Conservation (phyloP, 257 asterid genomes). For the Anisodus tanguticus region DNA sequence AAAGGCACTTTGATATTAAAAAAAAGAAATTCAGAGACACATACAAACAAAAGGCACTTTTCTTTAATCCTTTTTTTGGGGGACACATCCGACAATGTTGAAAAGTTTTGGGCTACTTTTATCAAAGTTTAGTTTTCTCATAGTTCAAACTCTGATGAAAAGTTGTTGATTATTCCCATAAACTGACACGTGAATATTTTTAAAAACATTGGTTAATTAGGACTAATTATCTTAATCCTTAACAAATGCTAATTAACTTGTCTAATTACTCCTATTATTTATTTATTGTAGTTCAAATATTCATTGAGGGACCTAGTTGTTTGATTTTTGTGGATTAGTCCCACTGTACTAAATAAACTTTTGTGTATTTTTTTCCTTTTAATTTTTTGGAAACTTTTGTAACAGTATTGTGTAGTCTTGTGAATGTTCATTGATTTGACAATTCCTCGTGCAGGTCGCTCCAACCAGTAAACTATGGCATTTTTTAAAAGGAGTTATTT, state of each 20-base stretch:
- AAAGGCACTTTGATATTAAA: neutral
- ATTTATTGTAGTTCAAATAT: neutral
- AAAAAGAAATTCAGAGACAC: neutral
- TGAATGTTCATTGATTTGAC: slow-evolving; percentile 30
- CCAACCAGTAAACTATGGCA: neutral
- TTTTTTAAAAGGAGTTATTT: neutral
- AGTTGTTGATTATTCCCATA: slow-evolving; percentile 43
- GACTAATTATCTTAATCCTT: slow-evolving; percentile 26
- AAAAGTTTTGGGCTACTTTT: slow-evolving; percentile 35
- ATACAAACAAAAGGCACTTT: slow-evolving; percentile 18
- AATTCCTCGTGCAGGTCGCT: slow-evolving; percentile 31
- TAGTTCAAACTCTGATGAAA: slow-evolving; percentile 53
- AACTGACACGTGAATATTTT: slow-evolving; percentile 46
- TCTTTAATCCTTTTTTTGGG: slow-evolving; percentile 18
- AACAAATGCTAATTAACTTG: neutral
- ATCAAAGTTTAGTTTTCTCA: slow-evolving; percentile 12
- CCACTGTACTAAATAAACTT: neutral
- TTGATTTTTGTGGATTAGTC: neutral
- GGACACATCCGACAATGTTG: slow-evolving; percentile 44
- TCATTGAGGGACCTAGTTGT: slow-evolving; percentile 16
- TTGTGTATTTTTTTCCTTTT: neutral
- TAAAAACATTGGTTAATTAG: slow-evolving; percentile 14
- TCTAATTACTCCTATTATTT: neutral
- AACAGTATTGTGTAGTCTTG: neutral
- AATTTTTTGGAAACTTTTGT: neutral